A percentile compares a stretch with the other conserved stretches of the same genome.
Evolutionary conservation across 225 moss, liverwort and hornwort genomes (phyloP).

Genomic region (Thuidium tamariscinum): DNA sequence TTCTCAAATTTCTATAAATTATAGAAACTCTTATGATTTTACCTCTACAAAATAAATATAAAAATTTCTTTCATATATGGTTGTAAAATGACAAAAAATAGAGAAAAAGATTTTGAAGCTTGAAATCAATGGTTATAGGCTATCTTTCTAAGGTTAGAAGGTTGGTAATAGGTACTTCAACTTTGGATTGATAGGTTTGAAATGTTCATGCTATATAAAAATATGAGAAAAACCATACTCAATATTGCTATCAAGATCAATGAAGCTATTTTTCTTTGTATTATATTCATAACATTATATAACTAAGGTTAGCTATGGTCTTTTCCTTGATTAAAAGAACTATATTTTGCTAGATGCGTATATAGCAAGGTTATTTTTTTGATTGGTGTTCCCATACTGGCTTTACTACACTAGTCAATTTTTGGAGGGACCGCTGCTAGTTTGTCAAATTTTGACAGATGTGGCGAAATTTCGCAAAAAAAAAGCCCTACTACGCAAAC

Average conservation of each 20-base stretch:
- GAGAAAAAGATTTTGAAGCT: neutral
- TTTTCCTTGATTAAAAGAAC: neutral
- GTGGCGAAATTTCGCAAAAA: too few species aligned
- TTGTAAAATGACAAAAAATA: fast-evolving
- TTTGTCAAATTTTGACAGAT: too few species aligned
- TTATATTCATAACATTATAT: too few species aligned
- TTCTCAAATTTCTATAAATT: too few species aligned
- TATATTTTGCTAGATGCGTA: too few species aligned
- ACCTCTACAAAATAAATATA: neutral
- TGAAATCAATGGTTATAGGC: fast-evolving
- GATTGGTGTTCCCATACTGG: too few species aligned
- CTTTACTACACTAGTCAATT: too few species aligned
- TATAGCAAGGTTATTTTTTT: too few species aligned
- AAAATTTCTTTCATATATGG: too few species aligned
- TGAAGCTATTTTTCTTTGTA: neutral
- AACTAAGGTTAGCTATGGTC: neutral
- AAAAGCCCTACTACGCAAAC: too few species aligned
- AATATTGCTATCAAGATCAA: neutral
- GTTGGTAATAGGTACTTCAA: neutral
- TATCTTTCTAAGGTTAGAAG: fast-evolving
- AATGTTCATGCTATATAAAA: fast-evolving
- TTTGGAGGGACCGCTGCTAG: too few species aligned
- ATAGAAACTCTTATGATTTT: neutral
- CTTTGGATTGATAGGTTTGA: too few species aligned
- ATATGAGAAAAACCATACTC: neutral